Evolutionary conservation across 345 rosid species (phyloP), one percentile per base, ranked within the genome.

Genomic region (Eucalyptus pauciflora): DNA sequence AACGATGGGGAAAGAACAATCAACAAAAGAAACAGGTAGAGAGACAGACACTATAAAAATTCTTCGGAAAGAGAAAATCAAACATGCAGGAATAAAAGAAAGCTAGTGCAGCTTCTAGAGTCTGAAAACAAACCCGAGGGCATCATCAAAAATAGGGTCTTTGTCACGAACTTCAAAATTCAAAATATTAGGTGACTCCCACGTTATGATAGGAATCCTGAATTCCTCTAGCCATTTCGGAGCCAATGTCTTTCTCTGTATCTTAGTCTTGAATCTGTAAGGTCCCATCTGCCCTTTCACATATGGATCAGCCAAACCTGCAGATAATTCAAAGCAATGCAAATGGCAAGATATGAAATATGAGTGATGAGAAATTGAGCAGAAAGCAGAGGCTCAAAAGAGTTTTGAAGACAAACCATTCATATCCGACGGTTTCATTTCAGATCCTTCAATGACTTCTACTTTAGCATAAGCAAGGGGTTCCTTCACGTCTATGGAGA

Each of bases 171-270:
- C 99, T 93, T 97, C 96, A 90, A 98, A 93, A 83, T 85, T 85
- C 58, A 98, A 95, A 33, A 94, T 37, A 88, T 95, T 97, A 50
- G 95, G 91, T 10, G 95, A 81, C 60, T 96, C 99, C 99, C 99
- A 97, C 60, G 97, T 90, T 89, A 92, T 89, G 49, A 97, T 92
- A 62, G 99, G 99, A 87, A 98, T 93, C 92, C 91, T 94, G 88
- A 95, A 98, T 86, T 97, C 99, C 93, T 98, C 99, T 5, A 91
- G 96, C 99, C 99, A 98, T 92, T 94, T 97, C 16, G 99, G 99
- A 88, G 93, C 51, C 91, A 98, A 86, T 4, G 99, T 96, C 93
- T 96, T 98, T 94, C 79, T 90, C 51, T 93, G 91, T 22, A 90
- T 95, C 93, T 95, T 94, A 56, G 99, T 96, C 93, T 91, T 95